Conservation (phyloP, 345 rosid genomes). For the Geranium brycei region DNA sequence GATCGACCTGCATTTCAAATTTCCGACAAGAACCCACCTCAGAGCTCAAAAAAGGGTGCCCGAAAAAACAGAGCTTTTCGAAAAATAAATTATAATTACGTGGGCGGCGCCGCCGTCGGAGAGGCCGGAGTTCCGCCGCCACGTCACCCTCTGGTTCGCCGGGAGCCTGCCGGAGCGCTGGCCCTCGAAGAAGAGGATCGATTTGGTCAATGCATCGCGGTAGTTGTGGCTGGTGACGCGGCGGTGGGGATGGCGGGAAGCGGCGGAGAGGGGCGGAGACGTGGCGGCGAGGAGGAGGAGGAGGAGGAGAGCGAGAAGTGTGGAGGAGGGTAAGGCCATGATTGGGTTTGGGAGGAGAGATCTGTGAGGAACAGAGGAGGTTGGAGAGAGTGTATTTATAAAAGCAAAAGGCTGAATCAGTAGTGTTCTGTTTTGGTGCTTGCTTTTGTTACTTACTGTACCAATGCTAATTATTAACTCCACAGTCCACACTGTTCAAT, state of each 20-base stretch:
- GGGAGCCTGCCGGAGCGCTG: constrained; percentile 91
- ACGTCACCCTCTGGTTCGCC: constrained; percentile 57
- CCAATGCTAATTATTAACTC: no score
- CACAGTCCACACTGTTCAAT: no score
- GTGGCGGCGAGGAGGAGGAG: constrained; percentile 22
- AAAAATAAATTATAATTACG: constrained; percentile 18
- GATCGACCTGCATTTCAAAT: constrained; percentile 53
- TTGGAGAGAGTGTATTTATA: constrained; percentile 39
- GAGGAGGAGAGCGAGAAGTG: constrained; percentile 11
- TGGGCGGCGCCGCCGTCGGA: constrained; percentile 77
- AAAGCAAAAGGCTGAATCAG: constrained; percentile 27
- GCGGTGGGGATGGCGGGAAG: constrained; percentile 28
- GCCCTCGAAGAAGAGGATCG: constrained; percentile 83
- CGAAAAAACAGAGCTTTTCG: neutral
- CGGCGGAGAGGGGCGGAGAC: neutral
- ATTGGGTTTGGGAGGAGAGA: no score
- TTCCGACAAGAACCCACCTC: no score
- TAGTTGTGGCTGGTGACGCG: constrained; percentile 59
- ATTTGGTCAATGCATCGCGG: constrained; percentile 79
- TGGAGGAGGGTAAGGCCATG: constrained; percentile 20
- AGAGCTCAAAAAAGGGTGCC: no score
- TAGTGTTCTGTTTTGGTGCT: constrained; percentile 6
- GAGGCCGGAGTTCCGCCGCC: constrained; percentile 90
- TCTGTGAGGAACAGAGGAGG: constrained; percentile 19
- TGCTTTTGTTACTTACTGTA: no score